These are phyloP conservation scores for Aspergillus sp. DNA, from an alignment of 2,329 filamentous ascomycete species.

Conservation along the genomic window DNA sequence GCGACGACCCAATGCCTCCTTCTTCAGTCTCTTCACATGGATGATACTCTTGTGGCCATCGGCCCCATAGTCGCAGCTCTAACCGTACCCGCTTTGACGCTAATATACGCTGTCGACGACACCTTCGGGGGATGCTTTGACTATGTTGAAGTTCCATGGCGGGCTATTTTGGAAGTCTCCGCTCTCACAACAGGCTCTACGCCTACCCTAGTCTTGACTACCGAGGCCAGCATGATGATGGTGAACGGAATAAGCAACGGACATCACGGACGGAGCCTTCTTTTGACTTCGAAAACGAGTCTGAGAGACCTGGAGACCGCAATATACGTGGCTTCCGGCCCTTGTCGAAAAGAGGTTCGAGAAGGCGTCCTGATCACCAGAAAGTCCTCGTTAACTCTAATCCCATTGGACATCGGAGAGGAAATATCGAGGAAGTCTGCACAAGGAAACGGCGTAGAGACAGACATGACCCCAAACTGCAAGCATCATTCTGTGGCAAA, in stretches of 20 bases:
- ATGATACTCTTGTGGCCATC: not conserved
- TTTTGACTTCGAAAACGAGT: slow-evolving; percentile 9
- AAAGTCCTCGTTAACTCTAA: slow-evolving; percentile 14
- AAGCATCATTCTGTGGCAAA: not conserved
- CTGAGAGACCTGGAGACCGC: slow-evolving; percentile 6
- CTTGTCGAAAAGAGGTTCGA: not conserved
- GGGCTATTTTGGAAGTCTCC: not conserved
- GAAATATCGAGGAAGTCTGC: slow-evolving; percentile 8
- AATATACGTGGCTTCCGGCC: not conserved
- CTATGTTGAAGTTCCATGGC: slow-evolving; percentile 10
- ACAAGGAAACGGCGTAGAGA: not conserved
- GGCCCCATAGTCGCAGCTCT: slow-evolving; percentile 9
- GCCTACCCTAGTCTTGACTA: too few relatives aligned
- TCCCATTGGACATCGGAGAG: slow-evolving; percentile 13
- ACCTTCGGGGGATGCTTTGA: not conserved
- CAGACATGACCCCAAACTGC: not conserved
- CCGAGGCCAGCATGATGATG: not conserved
- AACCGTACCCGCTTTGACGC: slow-evolving; percentile 1
- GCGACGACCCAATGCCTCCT: slow-evolving; percentile 5
- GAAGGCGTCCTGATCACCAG: not conserved
- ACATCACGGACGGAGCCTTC: slow-evolving; percentile 2
- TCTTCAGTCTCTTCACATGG: slow-evolving; percentile 6
- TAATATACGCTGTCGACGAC: slow-evolving; percentile 8
- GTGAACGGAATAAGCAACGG: slow-evolving; percentile 10
- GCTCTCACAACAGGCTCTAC: too few relatives aligned